These are phyloP conservation scores for Cucurbita maxima DNA, from an alignment of 306 rosid genomes.

Conservation along the genomic window DNA sequence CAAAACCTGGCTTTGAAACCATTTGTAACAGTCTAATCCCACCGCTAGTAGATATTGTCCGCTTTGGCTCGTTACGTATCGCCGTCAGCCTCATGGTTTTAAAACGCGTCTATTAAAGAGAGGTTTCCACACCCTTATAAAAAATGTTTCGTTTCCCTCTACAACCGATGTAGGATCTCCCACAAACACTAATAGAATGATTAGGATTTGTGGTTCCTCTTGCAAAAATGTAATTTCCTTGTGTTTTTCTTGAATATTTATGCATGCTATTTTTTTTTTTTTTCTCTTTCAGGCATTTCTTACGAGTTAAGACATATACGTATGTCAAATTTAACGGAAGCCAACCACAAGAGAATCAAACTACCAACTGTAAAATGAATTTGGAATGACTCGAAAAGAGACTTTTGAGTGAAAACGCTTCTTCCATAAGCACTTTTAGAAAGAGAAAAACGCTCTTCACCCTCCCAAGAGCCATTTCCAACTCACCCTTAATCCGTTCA, in stretches of 20 bases:
- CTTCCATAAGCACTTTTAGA: too few species aligned
- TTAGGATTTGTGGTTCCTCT: background rate
- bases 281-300: background rate
- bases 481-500: background rate
- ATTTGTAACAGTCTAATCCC: too few species aligned
- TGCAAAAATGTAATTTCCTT: background rate
- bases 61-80: too few species aligned
- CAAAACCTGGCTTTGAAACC: too few species aligned
- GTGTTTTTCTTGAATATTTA: background rate
- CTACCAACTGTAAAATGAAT: background rate
- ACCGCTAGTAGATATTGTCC: too few species aligned
- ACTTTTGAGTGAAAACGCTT: background rate
- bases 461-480: background rate
- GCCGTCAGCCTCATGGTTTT: too few species aligned
- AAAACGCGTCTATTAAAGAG: too few species aligned
- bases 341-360: background rate
- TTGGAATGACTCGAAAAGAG: background rate
- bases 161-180: too few species aligned
- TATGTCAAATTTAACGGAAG: background rate
- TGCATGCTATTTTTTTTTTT: background rate
- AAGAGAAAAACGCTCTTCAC: background rate
- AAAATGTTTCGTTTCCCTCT: too few species aligned
- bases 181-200: background rate
- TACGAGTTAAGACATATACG: background rate
- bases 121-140: too few species aligned